Conservation (phyloP, 2,329 filamentous ascomycete species). For the Colletotrichum eremochloae region DNA sequence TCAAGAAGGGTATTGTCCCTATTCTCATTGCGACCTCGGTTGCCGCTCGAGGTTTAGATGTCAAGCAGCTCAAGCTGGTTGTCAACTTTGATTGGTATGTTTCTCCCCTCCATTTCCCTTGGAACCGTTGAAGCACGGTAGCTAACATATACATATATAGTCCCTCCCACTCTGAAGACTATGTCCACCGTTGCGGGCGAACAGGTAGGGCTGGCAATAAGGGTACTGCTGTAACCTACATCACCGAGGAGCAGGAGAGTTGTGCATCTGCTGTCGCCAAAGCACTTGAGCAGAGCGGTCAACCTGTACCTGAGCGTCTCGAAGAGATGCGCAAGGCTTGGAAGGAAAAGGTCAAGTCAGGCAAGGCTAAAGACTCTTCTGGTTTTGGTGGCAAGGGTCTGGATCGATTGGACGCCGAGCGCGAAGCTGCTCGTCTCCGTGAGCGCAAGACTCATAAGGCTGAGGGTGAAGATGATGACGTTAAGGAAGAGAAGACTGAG, state of each 20-base stretch:
- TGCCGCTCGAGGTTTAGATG: slow-evolving; percentile 92
- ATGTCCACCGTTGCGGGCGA: slow-evolving; percentile 93
- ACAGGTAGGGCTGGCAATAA: slow-evolving; percentile 95
- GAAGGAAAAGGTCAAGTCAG: slow-evolving; percentile 90
- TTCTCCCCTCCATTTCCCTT: not conserved
- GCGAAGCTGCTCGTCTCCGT: slow-evolving; percentile 86
- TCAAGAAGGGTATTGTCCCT: slow-evolving; percentile 90
- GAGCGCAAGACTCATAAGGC: slow-evolving; percentile 93
- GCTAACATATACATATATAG: slow-evolving; percentile 55
- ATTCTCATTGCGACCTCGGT: slow-evolving; percentile 96
- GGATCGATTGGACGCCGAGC: slow-evolving; percentile 90
- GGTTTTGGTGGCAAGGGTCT: slow-evolving; percentile 97
- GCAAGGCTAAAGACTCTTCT: slow-evolving; percentile 88
- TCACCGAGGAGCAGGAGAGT: slow-evolving; percentile 92
- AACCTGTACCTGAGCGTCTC: slow-evolving; percentile 80
- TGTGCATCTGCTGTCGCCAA: slow-evolving; percentile 91
- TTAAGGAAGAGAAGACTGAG: slow-evolving; percentile 79
- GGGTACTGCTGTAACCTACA: slow-evolving; percentile 93
- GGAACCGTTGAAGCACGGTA: not conserved
- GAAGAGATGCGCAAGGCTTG: slow-evolving; percentile 79
- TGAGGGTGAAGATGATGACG: slow-evolving; percentile 86
- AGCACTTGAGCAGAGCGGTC: slow-evolving; percentile 91
- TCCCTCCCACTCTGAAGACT: slow-evolving; percentile 95
- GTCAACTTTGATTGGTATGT: slow-evolving; percentile 82
- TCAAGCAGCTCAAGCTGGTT: slow-evolving; percentile 95